Conservation (phyloP, 179 eudicot genomes). For the Drosera spatulata region DNA sequence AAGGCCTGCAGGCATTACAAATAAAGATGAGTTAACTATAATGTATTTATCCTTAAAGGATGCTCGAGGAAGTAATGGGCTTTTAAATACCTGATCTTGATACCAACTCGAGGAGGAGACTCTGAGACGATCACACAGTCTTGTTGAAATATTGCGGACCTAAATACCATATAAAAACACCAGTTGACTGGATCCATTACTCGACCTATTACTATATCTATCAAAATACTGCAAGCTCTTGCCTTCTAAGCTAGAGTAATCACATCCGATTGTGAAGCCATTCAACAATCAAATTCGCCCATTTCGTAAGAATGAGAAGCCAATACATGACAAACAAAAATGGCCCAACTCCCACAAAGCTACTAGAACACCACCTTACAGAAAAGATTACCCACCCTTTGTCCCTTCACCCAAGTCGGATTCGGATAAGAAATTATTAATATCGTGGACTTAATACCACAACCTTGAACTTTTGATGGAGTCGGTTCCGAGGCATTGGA, state of each 20-base stretch:
- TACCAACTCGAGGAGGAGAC: conserved; percentile 58
- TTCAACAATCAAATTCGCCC: too few species aligned
- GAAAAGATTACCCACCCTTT: too few species aligned
- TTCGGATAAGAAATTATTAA: not conserved
- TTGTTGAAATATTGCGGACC: conserved; percentile 96
- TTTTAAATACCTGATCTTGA: conserved; percentile 63
- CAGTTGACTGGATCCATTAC: not conserved
- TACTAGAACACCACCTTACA: too few species aligned
- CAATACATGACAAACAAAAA: too few species aligned
- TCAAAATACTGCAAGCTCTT: too few species aligned
- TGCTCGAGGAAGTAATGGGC: not conserved
- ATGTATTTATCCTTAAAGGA: not conserved
- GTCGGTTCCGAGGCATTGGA: not conserved
- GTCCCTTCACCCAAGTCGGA: too few species aligned
- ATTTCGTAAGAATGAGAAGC: too few species aligned
- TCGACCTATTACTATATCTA: too few species aligned
- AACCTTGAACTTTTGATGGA: not conserved
- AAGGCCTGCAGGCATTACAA: conserved; percentile 45
- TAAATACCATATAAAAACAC: conserved; percentile 21
- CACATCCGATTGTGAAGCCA: too few species aligned
- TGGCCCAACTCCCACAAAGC: too few species aligned
- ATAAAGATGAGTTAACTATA: not conserved
- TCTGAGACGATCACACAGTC: conserved; percentile 69
- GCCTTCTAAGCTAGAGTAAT: too few species aligned
- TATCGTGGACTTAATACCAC: not conserved